Evolutionary conservation across 169 alveolate genomes (phyloP).

Genomic region (Theileria annulata): DNA sequence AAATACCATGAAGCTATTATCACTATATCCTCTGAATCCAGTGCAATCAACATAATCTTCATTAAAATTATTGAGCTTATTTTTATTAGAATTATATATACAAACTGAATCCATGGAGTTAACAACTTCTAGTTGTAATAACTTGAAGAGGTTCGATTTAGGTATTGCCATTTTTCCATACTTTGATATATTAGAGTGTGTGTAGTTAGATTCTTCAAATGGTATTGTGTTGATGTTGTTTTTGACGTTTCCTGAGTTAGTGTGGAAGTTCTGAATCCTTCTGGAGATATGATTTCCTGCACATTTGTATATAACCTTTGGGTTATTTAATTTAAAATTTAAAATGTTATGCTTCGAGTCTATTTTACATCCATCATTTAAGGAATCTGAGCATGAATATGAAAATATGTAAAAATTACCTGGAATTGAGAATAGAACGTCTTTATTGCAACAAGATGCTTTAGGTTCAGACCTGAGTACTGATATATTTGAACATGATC

Average conservation of each 20-base stretch:
- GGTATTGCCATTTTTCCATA: conserved; percentile 7
- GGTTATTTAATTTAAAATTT: neutral
- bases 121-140: conserved; percentile 38
- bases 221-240: conserved; percentile 41
- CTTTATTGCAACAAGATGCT: neutral
- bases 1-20: conserved; percentile 5
- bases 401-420: neutral
- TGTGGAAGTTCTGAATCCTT: conserved; percentile 32
- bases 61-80: neutral
- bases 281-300: conserved; percentile 11
- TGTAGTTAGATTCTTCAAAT: conserved; percentile 34
- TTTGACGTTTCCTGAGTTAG: conserved; percentile 27
- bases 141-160: conserved; percentile 1
- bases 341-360: neutral
- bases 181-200: neutral
- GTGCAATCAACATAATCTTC: no score
- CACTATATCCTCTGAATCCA: no score
- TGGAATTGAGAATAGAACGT: conserved; percentile 1
- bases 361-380: neutral
- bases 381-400: conserved; percentile 1
- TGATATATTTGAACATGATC: conserved; percentile 8
- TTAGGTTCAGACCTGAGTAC: neutral
- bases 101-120: conserved; percentile 35
- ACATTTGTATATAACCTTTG: conserved; percentile 14
- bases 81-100: conserved; percentile 7